Percentiles rank a stretch among this genome's conserved stretches.
Evolutionary conservation across 805 yeast species (phyloP).

Genomic region (Candida ortonii): DNA sequence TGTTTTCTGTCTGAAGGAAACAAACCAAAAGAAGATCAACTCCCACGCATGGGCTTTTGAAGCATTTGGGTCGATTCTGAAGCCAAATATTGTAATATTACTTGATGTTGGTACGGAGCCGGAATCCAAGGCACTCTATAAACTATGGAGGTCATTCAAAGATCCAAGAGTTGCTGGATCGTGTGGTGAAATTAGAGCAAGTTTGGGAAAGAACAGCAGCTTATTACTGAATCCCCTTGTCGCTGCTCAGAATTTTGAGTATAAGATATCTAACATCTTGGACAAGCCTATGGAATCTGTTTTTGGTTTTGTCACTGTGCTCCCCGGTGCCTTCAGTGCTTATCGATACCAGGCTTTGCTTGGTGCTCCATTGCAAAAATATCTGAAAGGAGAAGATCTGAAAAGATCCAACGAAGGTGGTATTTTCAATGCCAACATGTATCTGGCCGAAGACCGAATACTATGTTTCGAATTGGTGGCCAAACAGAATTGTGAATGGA

Average conservation of each 20-base stretch:
- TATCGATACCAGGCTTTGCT: slow-evolving; percentile 80
- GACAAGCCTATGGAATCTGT: slow-evolving; percentile 96
- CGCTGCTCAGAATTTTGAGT: slow-evolving; percentile 96
- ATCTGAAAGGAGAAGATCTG: slow-evolving; percentile 87
- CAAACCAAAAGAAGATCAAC: slow-evolving; percentile 84
- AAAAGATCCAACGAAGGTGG: slow-evolving; percentile 64
- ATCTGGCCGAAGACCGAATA: slow-evolving; percentile 94
- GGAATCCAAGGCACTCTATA: slow-evolving; percentile 75
- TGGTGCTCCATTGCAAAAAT: slow-evolving; percentile 84
- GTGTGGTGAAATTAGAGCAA: slow-evolving; percentile 93
- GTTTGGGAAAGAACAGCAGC: slow-evolving; percentile 55
- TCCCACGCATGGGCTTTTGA: slow-evolving; percentile 97
- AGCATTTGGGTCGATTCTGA: slow-evolving; percentile 78
- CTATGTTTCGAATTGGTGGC: slow-evolving; percentile 95
- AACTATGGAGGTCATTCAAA: slow-evolving; percentile 82
- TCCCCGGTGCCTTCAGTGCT: slow-evolving; percentile 97
- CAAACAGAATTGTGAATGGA: slow-evolving; percentile 68
- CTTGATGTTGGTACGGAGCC: slow-evolving; percentile 96
- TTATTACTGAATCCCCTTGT: slow-evolving; percentile 77
- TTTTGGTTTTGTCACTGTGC: slow-evolving; percentile 90
- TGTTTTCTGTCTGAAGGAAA: slow-evolving; percentile 85
- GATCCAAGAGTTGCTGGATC: slow-evolving; percentile 90
- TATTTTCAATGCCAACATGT: slow-evolving; percentile 93
- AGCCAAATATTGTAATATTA: slow-evolving; percentile 79
- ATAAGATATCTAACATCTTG: slow-evolving; percentile 89